Evolutionary conservation across 768 basidiomycete genomes (phyloP).

Genomic region (Megacollybia marginata): DNA sequence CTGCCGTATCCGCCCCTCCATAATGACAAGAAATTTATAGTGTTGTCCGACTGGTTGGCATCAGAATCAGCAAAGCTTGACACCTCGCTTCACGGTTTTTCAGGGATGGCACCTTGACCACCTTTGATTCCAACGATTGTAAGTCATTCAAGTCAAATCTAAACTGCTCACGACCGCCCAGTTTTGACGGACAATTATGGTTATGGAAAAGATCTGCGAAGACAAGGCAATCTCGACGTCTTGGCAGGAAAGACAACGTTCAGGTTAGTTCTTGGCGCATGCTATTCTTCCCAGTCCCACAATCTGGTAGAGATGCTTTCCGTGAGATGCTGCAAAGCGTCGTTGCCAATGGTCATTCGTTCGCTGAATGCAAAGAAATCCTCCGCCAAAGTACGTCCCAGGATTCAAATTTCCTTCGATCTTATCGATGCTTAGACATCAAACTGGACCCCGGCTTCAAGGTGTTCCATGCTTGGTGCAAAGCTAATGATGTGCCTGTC

Average conservation of each 20-base stretch:
- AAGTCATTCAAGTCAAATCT: constrained; percentile 14
- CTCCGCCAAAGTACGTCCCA: constrained; percentile 56
- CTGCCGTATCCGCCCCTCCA: constrained; percentile 79
- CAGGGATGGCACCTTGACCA: constrained; percentile 94
- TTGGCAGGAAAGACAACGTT: constrained; percentile 63
- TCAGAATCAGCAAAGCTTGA: neutral
- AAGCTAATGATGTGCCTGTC: constrained; percentile 71
- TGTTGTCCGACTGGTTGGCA: constrained; percentile 84
- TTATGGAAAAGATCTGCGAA: constrained; percentile 67
- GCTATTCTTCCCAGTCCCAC: neutral
- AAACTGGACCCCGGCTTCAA: constrained; percentile 84
- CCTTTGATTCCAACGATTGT: constrained; percentile 91
- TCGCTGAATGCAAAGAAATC: constrained; percentile 79
- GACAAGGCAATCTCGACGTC: constrained; percentile 67
- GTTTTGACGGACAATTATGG: constrained; percentile 89
- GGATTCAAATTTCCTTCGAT: constrained; percentile 2
- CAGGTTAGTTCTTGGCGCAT: constrained; percentile 36
- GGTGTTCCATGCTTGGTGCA: constrained; percentile 82
- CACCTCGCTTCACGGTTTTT: constrained; percentile 1
- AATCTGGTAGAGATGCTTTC: constrained; percentile 68
- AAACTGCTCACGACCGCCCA: constrained; percentile 18
- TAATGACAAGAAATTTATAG: constrained; percentile 75
- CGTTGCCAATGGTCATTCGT: constrained; percentile 61
- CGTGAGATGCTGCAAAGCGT: constrained; percentile 81
- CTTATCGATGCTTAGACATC: constrained; percentile 51